phyloP scores from a whole-genome alignment of 352 stramenopile species.

The Globisporangium apiculatum region DNA sequence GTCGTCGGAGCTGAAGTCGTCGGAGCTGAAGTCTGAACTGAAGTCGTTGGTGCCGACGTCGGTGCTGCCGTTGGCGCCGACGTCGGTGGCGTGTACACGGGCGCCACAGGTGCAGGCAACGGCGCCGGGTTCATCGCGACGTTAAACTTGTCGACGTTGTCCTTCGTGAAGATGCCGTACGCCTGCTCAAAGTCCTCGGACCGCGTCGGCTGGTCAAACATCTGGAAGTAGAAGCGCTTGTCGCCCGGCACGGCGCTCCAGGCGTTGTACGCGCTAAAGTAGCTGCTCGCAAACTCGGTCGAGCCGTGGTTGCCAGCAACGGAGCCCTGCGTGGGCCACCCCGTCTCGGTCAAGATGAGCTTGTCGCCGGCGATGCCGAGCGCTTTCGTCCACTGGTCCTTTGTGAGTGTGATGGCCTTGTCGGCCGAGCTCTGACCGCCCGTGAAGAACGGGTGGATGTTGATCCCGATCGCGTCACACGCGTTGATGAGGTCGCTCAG shows the following conservation, averaged over 20 bases:
- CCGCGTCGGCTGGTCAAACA: constrained; percentile 57
- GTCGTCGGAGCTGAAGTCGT: not conserved
- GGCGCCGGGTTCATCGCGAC: constrained; percentile 9
- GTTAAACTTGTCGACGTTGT: constrained; percentile 48
- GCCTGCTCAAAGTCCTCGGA: constrained; percentile 32
- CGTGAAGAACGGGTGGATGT: constrained; percentile 65
- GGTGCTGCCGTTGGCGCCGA: not conserved
- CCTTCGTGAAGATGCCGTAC: constrained; percentile 41
- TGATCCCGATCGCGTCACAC: constrained; percentile 44
- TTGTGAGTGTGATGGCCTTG: constrained; percentile 38
- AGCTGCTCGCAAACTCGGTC: constrained; percentile 23
- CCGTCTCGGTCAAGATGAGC: constrained; percentile 46
- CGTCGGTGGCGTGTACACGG: not conserved
- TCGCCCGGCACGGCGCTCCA: constrained; percentile 43
- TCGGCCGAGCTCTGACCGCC: constrained; percentile 18
- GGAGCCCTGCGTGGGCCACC: constrained; percentile 40
- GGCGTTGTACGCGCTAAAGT: constrained; percentile 57
- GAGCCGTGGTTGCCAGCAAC: constrained; percentile 31
- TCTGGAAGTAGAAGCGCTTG: constrained; percentile 73
- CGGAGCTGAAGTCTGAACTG: not conserved
- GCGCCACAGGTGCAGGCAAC: not conserved
- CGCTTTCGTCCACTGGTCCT: constrained; percentile 40
- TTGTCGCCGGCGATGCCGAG: constrained; percentile 33
- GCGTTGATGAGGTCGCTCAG: constrained; percentile 35
- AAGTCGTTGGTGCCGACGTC: not conserved